Percentiles rank a stretch among this genome's conserved stretches.
phyloP scores from a whole-genome alignment of 176 grass and related monocot genomes.

The Tillandsia fasciculata region DNA sequence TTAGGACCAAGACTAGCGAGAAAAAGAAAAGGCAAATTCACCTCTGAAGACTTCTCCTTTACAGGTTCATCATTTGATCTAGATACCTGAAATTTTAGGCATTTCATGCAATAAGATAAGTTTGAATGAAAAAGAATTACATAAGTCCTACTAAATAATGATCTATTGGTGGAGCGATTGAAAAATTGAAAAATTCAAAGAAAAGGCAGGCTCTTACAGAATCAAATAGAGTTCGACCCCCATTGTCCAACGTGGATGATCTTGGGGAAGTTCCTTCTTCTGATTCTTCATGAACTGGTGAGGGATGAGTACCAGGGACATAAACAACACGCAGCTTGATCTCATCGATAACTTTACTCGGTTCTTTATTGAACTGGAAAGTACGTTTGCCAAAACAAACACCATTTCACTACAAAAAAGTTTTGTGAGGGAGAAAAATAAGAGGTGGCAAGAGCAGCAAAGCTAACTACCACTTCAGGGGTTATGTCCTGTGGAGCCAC shows the following conservation, averaged over 20 bases:
- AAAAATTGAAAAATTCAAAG: background rate
- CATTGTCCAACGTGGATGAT: constrained; percentile 54
- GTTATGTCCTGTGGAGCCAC: constrained; percentile 57
- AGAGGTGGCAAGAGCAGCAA: background rate
- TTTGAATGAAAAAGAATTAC: background rate
- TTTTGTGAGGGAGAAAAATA: background rate
- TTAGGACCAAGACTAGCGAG: background rate
- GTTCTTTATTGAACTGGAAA: constrained; percentile 82
- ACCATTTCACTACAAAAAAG: constrained; percentile 9
- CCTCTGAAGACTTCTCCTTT: constrained; percentile 69
- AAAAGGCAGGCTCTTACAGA: constrained; percentile 42
- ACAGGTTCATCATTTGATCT: constrained; percentile 49
- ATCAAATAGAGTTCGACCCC: constrained; percentile 38
- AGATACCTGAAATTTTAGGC: constrained; percentile 35
- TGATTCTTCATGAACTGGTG: constrained; percentile 53
- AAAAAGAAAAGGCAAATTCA: constrained; percentile 17
- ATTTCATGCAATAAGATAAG: background rate
- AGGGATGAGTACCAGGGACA: constrained; percentile 52
- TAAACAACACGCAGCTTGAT: constrained; percentile 86
- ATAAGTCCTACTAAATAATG: background rate
- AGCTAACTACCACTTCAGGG: constrained; percentile 45
- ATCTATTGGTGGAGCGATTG: background rate
- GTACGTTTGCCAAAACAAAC: background rate
- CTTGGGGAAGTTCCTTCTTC: constrained; percentile 75
- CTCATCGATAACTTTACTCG: constrained; percentile 76